phyloP scores from a whole-genome alignment of 2,329 filamentous ascomycete genomes.

The Botryotinia calthae region DNA sequence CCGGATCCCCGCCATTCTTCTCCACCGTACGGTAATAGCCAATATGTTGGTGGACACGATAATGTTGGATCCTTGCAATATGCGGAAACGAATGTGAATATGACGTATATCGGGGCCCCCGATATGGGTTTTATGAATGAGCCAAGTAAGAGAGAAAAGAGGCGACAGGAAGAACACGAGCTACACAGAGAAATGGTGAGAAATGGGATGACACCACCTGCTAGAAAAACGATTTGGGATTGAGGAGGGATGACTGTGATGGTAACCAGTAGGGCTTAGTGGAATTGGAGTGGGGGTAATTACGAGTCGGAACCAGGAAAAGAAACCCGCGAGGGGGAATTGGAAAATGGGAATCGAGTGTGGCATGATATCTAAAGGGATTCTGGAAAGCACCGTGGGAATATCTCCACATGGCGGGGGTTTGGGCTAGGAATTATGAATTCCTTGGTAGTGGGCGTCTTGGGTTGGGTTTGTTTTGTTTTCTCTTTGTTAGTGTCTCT shows the following conservation, averaged over 20 bases:
- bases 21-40: too few species aligned
- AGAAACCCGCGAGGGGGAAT: background rate
- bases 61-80: too few species aligned
- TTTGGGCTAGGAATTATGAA: background rate
- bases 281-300: background rate
- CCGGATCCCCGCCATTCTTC: background rate
- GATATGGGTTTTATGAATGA: background rate
- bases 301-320: background rate
- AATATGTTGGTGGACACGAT: background rate
- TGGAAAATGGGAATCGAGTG: background rate
- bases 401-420: background rate
- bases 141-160: background rate
- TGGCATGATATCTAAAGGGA: too few species aligned
- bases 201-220: too few species aligned
- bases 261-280: background rate
- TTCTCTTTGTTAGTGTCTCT: background rate
- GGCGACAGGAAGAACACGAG: background rate
- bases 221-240: too few species aligned
- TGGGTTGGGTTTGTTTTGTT: background rate
- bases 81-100: background rate
- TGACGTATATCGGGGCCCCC: background rate
- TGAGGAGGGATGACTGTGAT: background rate
- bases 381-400: background rate
- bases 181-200: fast-evolving
- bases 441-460: background rate